Base-by-base conservation (phyloP, 306 rosid genomes). In the Vigna radiata region DNA sequence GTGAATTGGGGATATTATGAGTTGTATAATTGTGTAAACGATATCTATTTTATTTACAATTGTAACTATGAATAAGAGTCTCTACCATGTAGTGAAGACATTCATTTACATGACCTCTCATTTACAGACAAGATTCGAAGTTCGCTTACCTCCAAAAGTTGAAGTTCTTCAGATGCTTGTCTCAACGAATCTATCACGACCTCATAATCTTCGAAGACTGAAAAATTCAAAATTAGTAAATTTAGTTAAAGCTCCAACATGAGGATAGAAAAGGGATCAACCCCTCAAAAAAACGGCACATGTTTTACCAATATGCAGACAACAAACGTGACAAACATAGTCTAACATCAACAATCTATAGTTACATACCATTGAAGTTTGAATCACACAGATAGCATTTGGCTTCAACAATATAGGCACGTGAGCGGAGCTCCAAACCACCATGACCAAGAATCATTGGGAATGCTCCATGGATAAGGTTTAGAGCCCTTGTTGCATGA, bases 371-470 rank as follows among this genome's bases (percentile, higher is more conserved):
- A n/a, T 91, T 86, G 83, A 92, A 92, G 86, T 86, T 90, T 78
- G 88, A 86, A 87, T 93, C 91, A 15, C 81, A 86, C 14, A 92
- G 87, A 76, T 90, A 92, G 91, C 98, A 95, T 85, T 89, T 95
- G 60, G 93, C 97, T 88, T 95, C 97, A 47, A 82, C 87, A 72
- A 92, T 92, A 66, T 84, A 87, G 82, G 97, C 97, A 61, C 96
- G 96, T 56, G 97, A 89, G 60, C 92, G 87, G 48, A 95, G 98
- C 87, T 95, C 97, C 88, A 95, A 82, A 85, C 98, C 98, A 31
- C 97, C 98, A 76, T 95, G 98, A 81, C 98, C 98, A 79, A 95
- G 97, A 89, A 95, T 90, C 85, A 91, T 90, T 12, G 97, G 96
- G 72, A 92, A 87, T 66, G 96, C 93, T 72, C 96, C 97, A 61